Percentiles rank a stretch among this genome's conserved stretches.
phyloP scores from a whole-genome alignment of 495 filamentous ascomycete species.

The Daldinia bambusicola region DNA sequence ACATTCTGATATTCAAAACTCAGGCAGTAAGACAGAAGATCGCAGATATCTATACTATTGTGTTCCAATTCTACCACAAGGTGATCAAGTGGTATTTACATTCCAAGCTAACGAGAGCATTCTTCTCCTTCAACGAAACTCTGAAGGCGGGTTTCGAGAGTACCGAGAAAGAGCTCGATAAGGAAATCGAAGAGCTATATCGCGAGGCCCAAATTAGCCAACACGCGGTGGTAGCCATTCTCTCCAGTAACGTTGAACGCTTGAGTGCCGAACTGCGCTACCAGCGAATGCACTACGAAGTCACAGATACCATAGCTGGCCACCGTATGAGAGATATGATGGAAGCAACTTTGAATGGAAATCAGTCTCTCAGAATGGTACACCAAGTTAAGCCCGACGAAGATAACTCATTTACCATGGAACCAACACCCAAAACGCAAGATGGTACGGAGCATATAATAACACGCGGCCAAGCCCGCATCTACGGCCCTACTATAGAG shows the following conservation, averaged over 20 bases:
- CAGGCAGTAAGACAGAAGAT: conserved; percentile 13
- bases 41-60: conserved; percentile 10
- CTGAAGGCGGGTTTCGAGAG: conserved; percentile 17
- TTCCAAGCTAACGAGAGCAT: conserved; percentile 13
- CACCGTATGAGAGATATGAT: conserved; percentile 1
- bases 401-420: neutral
- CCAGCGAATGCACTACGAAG: conserved; percentile 1
- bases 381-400: neutral
- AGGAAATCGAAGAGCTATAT: conserved; percentile 17
- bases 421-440: neutral
- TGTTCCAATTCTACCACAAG: conserved; percentile 21
- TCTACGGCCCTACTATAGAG: conserved; percentile 1
- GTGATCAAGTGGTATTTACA: conserved; percentile 18
- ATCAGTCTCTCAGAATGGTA: neutral
- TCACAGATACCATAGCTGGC: neutral
- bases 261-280: conserved; percentile 1
- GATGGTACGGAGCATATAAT: neutral
- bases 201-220: conserved; percentile 14
- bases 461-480: neutral
- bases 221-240: conserved; percentile 7
- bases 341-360: conserved; percentile 17
- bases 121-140: conserved; percentile 14
- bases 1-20: conserved; percentile 16
- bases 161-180: conserved; percentile 10
- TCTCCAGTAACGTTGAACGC: conserved; percentile 7